Conservation (phyloP, 148 eudicot genomes). For the Suaeda aralocaspica region DNA sequence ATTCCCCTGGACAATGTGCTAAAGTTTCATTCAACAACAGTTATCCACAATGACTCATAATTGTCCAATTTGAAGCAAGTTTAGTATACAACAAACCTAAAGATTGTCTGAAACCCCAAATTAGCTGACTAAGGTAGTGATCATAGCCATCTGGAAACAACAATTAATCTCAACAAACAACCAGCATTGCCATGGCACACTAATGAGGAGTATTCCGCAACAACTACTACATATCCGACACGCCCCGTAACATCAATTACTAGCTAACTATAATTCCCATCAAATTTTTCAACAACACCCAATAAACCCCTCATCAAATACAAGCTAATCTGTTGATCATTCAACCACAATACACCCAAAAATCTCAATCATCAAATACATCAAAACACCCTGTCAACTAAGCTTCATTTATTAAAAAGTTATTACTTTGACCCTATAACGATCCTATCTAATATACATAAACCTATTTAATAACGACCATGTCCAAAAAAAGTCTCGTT, state of each 20-base stretch:
- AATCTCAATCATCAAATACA: neutral
- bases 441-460: no score
- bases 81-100: neutral
- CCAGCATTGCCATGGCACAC: conserved; percentile 1
- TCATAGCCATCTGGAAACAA: neutral
- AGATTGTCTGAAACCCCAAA: neutral
- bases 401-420: no score
- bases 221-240: neutral
- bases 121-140: neutral
- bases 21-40: neutral
- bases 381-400: no score
- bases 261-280: neutral
- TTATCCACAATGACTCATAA: neutral
- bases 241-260: neutral
- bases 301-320: neutral
- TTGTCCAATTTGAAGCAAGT: neutral
- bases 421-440: no score
- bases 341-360: neutral
- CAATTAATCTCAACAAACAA: neutral
- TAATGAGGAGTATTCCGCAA: neutral
- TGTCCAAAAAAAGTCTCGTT: no score
- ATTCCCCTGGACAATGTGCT: neutral
- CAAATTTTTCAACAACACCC: neutral
- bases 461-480: no score
- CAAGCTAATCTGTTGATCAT: neutral